These are phyloP conservation scores for Hypoxylon cercidicola DNA, from an alignment of 495 filamentous ascomycete species.

Conservation along the genomic window DNA sequence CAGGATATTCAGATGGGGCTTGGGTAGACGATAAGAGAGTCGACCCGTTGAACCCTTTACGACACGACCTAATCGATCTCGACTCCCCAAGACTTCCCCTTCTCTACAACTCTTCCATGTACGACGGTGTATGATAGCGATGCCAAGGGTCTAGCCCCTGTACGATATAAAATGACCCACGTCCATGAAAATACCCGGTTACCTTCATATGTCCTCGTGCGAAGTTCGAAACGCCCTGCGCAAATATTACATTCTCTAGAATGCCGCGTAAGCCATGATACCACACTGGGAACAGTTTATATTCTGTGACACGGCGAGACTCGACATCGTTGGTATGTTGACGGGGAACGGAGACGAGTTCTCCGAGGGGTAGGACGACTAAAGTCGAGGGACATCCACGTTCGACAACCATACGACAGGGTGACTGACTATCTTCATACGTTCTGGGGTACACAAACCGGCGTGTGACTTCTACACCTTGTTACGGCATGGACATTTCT, in stretches of 20 bases:
- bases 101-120: constrained; percentile 5
- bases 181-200: constrained; percentile 25
- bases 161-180: constrained; percentile 21
- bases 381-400: background rate
- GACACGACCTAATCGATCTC: constrained; percentile 11
- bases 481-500: constrained; percentile 1
- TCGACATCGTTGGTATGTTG: constrained; percentile 16
- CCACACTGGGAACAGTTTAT: background rate
- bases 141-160: constrained; percentile 16
- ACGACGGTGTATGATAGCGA: constrained; percentile 33
- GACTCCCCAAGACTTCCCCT: background rate
- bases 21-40: constrained; percentile 64
- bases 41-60: background rate
- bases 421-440: background rate
- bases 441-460: background rate
- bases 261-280: constrained; percentile 27
- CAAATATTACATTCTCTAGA: background rate
- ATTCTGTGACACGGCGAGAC: constrained; percentile 16
- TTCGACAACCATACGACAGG: constrained; percentile 7
- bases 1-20: constrained; percentile 81
- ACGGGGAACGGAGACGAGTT: constrained; percentile 13
- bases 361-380: constrained; percentile 11
- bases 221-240: background rate
- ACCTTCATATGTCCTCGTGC: constrained; percentile 5
- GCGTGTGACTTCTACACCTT: background rate